phyloP scores from a whole-genome alignment of 371 early-diverging fungal species.

The Thermomucor indicae-seudaticae region DNA sequence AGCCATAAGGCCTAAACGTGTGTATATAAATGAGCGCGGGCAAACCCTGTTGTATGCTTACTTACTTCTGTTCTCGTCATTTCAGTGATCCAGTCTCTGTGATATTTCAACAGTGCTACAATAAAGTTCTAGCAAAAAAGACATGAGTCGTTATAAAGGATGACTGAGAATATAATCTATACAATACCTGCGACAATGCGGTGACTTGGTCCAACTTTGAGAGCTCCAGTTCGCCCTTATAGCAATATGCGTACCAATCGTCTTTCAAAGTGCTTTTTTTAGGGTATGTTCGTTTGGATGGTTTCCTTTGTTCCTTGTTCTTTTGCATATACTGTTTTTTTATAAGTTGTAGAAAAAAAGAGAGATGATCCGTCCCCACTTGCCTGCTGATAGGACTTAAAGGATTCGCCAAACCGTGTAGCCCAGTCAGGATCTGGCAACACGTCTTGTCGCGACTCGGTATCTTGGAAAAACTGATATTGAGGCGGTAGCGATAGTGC shows the following conservation, averaged over 20 bases:
- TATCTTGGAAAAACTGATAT: conserved; percentile 18
- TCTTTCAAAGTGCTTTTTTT: not conserved
- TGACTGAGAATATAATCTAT: conserved; percentile 7
- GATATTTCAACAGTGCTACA: conserved; percentile 16
- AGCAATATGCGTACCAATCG: conserved; percentile 13
- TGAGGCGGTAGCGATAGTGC: conserved; percentile 20
- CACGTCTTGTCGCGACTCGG: not conserved
- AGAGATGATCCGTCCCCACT: too few species aligned
- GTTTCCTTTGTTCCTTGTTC: conserved; percentile 1
- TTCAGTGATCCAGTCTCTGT: conserved; percentile 27
- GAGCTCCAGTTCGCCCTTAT: conserved; percentile 1
- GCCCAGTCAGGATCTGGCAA: conserved; percentile 10
- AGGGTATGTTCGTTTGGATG: not conserved
- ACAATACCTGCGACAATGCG: conserved; percentile 10
- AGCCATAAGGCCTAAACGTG: conserved; percentile 25
- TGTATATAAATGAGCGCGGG: not conserved
- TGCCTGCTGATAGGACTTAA: conserved; percentile 28
- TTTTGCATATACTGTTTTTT: conserved; percentile 13
- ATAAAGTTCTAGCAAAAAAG: too few species aligned
- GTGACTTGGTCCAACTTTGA: not conserved
- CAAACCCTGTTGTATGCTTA: not conserved
- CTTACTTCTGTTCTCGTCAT: conserved; percentile 3
- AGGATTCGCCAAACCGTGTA: too few species aligned
- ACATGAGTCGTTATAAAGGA: not conserved
- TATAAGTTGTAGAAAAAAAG: not conserved